A percentile compares a stretch with the other conserved stretches of the same genome.
phyloP scores from a whole-genome alignment of 805 yeast genomes.

The Metschnikowia gruessii region DNA sequence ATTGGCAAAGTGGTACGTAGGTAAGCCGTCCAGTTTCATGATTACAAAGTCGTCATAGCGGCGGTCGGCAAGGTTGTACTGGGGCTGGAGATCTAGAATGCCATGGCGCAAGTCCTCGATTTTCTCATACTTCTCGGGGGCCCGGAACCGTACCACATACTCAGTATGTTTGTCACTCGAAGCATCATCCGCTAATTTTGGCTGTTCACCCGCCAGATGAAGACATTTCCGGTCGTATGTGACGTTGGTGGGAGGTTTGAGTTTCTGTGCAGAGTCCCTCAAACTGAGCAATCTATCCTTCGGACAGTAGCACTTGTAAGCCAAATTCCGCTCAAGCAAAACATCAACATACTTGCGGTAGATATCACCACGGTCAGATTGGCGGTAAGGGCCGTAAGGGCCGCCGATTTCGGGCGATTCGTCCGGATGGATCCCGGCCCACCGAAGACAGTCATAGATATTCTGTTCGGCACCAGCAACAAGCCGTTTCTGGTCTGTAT shows the following conservation, averaged over 20 bases:
- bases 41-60: constrained; percentile 88
- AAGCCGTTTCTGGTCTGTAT: constrained; percentile 81
- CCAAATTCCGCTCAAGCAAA: constrained; percentile 62
- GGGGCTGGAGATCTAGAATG: constrained; percentile 70
- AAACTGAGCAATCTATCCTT: constrained; percentile 69
- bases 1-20: constrained; percentile 96
- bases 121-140: constrained; percentile 68
- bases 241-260: constrained; percentile 87
- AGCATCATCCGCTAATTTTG: not conserved
- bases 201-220: constrained; percentile 38
- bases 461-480: constrained; percentile 81
- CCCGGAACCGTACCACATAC: constrained; percentile 67
- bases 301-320: constrained; percentile 85
- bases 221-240: constrained; percentile 86
- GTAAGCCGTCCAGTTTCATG: constrained; percentile 89
- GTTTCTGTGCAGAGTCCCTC: constrained; percentile 65
- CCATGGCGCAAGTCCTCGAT: constrained; percentile 82
- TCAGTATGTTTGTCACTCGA: constrained; percentile 16
- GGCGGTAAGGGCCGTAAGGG: constrained; percentile 73
- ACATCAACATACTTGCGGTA: constrained; percentile 58
- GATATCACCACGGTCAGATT: constrained; percentile 70
- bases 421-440: constrained; percentile 77
- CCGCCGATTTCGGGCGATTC: constrained; percentile 74
- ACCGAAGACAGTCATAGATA: constrained; percentile 67
- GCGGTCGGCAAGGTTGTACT: constrained; percentile 62